Evolutionary conservation across 2,329 filamentous ascomycete species (phyloP).

Genomic region (Onygenales sp.): DNA sequence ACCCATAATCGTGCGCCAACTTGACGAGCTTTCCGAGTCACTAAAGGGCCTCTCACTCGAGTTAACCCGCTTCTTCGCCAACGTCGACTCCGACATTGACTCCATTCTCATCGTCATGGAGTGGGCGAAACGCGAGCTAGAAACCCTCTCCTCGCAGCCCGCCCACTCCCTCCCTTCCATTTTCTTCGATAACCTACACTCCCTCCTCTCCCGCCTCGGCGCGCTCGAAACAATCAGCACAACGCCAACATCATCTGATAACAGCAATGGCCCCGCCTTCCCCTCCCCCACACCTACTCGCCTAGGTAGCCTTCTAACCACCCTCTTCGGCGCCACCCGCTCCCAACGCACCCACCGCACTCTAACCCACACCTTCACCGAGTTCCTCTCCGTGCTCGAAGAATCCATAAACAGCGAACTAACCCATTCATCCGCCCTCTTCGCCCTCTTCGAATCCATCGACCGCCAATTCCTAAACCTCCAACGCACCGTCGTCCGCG

Average conservation of each 20-base stretch:
- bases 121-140: conserved; percentile 81
- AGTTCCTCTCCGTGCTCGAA: conserved; percentile 79
- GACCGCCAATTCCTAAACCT: conserved; percentile 86
- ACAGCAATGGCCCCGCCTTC: conserved; percentile 3
- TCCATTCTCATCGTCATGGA: conserved; percentile 92
- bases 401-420: conserved; percentile 81
- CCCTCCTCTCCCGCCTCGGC: conserved; percentile 52
- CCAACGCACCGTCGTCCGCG: conserved; percentile 73
- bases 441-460: conserved; percentile 83
- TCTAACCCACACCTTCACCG: conserved; percentile 76
- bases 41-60: conserved; percentile 77
- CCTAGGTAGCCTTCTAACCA: conserved; percentile 59
- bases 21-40: conserved; percentile 78
- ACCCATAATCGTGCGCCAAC: conserved; percentile 70
- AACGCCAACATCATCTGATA: conserved; percentile 10
- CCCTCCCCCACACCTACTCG: conserved; percentile 44
- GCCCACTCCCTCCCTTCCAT: conserved; percentile 54
- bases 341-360: conserved; percentile 72
- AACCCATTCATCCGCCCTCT: conserved; percentile 67
- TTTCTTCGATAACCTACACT: conserved; percentile 79
- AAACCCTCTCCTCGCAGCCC: conserved; percentile 54
- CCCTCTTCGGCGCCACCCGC: conserved; percentile 68
- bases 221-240: conserved; percentile 28
- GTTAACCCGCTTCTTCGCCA: conserved; percentile 84
- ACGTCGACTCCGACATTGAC: conserved; percentile 88